Evolutionary conservation across 768 basidiomycete genomes (phyloP), one percentile per base, ranked within the genome.

Genomic region (Termitomyces sp.): DNA sequence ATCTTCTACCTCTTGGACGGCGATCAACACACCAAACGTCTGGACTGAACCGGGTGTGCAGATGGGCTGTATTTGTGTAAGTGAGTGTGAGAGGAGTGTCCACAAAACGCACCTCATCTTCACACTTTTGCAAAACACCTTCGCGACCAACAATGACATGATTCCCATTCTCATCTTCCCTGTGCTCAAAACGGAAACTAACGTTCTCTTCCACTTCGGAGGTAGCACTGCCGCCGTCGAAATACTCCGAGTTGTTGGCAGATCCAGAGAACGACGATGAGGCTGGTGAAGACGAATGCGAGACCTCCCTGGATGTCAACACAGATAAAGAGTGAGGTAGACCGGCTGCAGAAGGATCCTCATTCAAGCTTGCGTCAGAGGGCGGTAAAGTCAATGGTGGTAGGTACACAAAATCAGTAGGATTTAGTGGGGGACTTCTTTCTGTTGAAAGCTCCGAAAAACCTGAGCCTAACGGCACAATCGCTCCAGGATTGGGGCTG

Each of bases 41-140:
- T 94, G 92, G 1, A 92, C 81, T 1, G 90, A 85, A 3, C 91
- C 91, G 12, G 90, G 92, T 0, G 86, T 84, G 0, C 85, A 82
- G 47, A 94, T 94, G 0, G 91, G 92, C 86, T 89, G 53, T 7
- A 43, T 37, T 47, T 35, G 23, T 11, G 52, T 54, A 34, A n/a
- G 19, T 16, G 35, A 8, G 9, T 52, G 29, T 29, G 21, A 19
- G 27, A 21, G 56, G 34, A 23, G 9, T 38, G 32, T 27, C 51
- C 45, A 32, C 35, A 16, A 7, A 19, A 31, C 59, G 17, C 16
- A 84, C 87, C 79, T 92, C 90, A 65, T 92, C 90, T 67, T 92
- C 90, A 62, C 90, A 92, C 54, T 73, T 75, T 44, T 77, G 69
- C 21, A 92, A 64, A 29, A 77, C 74, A 0, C 89, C 90, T 65